A percentile compares a stretch with the other conserved stretches of the same genome.
phyloP scores from a whole-genome alignment of 192 early-diverging fungal genomes.

The Coemansia sp. region DNA sequence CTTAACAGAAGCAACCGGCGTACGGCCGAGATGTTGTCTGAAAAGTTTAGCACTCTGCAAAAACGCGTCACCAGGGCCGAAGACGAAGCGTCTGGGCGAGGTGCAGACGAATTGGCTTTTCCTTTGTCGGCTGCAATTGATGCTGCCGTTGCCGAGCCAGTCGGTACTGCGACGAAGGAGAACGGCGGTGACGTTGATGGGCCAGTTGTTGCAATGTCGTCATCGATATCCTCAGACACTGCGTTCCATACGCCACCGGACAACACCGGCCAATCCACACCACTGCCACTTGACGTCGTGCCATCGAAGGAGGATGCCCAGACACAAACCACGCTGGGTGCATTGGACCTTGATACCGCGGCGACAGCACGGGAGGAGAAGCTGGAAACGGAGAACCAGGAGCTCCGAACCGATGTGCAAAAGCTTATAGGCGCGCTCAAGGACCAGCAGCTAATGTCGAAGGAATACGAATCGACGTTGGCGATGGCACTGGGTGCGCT shows the following conservation, averaged over 20 bases:
- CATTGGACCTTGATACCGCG: slow-evolving; percentile 7
- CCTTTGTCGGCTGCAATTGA: background rate
- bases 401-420: slow-evolving; percentile 21
- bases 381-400: slow-evolving; percentile 28
- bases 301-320: background rate
- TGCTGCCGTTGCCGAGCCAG: background rate
- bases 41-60: slow-evolving; percentile 43
- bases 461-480: slow-evolving; percentile 42
- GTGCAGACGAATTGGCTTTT: background rate
- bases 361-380: background rate
- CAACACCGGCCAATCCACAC: background rate
- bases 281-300: background rate
- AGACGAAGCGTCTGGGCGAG: slow-evolving; percentile 7
- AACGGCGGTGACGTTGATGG: background rate
- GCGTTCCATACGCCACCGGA: slow-evolving; percentile 39
- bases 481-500: slow-evolving; percentile 34
- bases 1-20: slow-evolving; percentile 48
- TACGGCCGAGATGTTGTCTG: slow-evolving; percentile 34
- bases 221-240: slow-evolving; percentile 10
- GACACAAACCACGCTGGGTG: slow-evolving; percentile 7
- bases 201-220: background rate
- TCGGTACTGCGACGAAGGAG: background rate
- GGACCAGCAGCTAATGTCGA: slow-evolving; percentile 49
- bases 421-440: slow-evolving; percentile 26
- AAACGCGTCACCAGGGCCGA: slow-evolving; percentile 22